Base-by-base conservation (phyloP, 1,284 basidiomycete genomes). In the Cryptococcus wingfieldii region DNA sequence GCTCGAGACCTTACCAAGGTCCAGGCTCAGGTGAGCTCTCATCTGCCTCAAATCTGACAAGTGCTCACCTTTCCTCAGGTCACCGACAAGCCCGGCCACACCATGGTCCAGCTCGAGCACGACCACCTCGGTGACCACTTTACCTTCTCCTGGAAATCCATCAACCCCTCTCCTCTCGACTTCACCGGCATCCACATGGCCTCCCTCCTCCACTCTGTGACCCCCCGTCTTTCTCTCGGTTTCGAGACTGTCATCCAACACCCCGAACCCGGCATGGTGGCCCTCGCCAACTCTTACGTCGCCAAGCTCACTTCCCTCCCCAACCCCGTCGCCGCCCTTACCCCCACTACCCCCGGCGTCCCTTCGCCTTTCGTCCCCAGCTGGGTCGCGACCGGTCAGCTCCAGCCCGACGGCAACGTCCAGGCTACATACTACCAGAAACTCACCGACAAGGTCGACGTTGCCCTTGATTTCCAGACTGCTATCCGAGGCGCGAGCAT, bases 381-480 rank as follows among this genome's bases (percentile, higher is more conserved):
- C 82, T 94, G 90, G 90, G 94, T 95, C 69, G 93, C 91, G 31
- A 97, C 94, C 5, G 88, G 91, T 9, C 91, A 94, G 72, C 68
- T 96, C 38, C 91, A 96, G 76, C 83, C 86, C n/a, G 73, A 77
- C 42, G 94, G 95, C 39, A 83, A 94, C 53, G 70, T 97, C 38
- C 89, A 94, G 77, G 85, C 92, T 44, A 95, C 92, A 14, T 99
- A 98, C 79, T 98, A 90, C 89, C 94, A 98, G 66, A 90, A 90
- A 74, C 79, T 99, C 55, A 87, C 86, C 76, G 92, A 96, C 58
- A 94, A 95, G 79, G 89, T 99, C n/a, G 95, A 98, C 58, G 92
- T 95, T n/a, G 96, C 90, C 14, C 91, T 92, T 38, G 95, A 98
- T 71, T 79, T 99, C 63, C 87, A 93, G 74, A 78, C 95, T 55